These are phyloP conservation scores for Scorias spongiosa DNA, from an alignment of 2,329 filamentous ascomycete species.

Conservation along the genomic window DNA sequence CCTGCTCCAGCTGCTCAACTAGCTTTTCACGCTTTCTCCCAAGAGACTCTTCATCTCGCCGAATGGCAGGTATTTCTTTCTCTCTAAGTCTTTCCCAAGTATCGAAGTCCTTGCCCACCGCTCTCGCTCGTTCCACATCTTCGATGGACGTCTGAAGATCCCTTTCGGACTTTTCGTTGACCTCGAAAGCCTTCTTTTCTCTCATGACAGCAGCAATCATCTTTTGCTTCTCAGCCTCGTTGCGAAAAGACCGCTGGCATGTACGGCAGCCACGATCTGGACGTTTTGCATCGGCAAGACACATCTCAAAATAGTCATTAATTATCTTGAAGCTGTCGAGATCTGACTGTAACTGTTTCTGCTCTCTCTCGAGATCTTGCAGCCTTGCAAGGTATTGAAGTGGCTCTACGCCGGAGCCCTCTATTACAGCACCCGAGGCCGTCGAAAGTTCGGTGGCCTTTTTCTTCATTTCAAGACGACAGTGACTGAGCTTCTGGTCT, in stretches of 20 bases:
- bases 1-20: slow-evolving; percentile 35
- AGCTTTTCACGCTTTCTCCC: slow-evolving; percentile 23
- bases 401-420: slow-evolving; percentile 37
- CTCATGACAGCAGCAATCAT: slow-evolving; percentile 8
- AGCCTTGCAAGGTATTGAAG: slow-evolving; percentile 38
- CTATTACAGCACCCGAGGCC: slow-evolving; percentile 42
- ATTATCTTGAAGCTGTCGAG: slow-evolving; percentile 41
- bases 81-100: slow-evolving; percentile 52
- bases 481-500: slow-evolving; percentile 54
- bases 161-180: slow-evolving; percentile 36
- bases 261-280: slow-evolving; percentile 60
- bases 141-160: slow-evolving; percentile 17
- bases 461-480: slow-evolving; percentile 48
- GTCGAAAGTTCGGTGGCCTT: slow-evolving; percentile 45
- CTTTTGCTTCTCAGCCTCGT: slow-evolving; percentile 35
- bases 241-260: slow-evolving; percentile 55
- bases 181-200: slow-evolving; percentile 38
- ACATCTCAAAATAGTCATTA: slow-evolving; percentile 51
- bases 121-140: slow-evolving; percentile 34
- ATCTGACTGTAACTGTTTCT: slow-evolving; percentile 43
- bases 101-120: slow-evolving; percentile 55
- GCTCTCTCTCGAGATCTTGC: slow-evolving; percentile 34
- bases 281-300: slow-evolving; percentile 45
- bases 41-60: slow-evolving; percentile 45
- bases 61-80: slow-evolving; percentile 54